Conservation (phyloP, 495 filamentous ascomycete genomes). For the Lindgomyces ingoldianus region DNA sequence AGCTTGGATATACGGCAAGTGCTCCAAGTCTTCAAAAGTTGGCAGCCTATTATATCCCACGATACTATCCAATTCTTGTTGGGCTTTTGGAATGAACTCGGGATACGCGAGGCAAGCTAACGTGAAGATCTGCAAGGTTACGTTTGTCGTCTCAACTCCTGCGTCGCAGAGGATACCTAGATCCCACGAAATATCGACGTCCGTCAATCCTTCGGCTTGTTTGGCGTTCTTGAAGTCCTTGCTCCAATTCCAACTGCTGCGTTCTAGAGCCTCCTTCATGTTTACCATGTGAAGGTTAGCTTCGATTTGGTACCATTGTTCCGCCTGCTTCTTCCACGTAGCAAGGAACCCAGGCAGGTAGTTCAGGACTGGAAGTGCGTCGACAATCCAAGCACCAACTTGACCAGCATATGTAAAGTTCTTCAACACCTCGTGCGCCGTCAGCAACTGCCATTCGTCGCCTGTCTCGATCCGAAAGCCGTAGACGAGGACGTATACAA, state of each 20-base stretch:
- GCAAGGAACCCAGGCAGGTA: slow-evolving; percentile 41
- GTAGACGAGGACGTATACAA: slow-evolving; percentile 45
- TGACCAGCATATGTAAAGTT: slow-evolving; percentile 39
- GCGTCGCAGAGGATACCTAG: slow-evolving; percentile 18
- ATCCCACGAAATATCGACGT: slow-evolving; percentile 5
- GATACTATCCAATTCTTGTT: slow-evolving; percentile 11
- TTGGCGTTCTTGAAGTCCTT: slow-evolving; percentile 16
- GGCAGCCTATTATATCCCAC: slow-evolving; percentile 9
- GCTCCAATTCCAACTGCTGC: slow-evolving; percentile 14
- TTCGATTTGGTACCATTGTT: slow-evolving; percentile 32
- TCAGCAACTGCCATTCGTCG: slow-evolving; percentile 41
- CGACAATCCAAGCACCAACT: slow-evolving; percentile 41
- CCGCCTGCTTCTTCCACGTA: slow-evolving; percentile 43
- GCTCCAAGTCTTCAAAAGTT: slow-evolving; percentile 3
- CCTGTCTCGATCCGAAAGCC: slow-evolving; percentile 41
- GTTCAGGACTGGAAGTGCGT: slow-evolving; percentile 45
- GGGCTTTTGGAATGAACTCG: slow-evolving; percentile 1
- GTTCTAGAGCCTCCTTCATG: slow-evolving; percentile 13
- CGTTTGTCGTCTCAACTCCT: slow-evolving; percentile 6
- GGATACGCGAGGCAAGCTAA: slow-evolving; percentile 7
- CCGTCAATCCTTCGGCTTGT: slow-evolving; percentile 8
- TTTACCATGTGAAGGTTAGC: slow-evolving; percentile 22
- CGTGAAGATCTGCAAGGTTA: not conserved
- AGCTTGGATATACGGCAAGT: slow-evolving; percentile 17
- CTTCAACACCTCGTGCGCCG: slow-evolving; percentile 38